phyloP scores from a whole-genome alignment of 2,329 filamentous ascomycete genomes.

The Diaporthe sp. region DNA sequence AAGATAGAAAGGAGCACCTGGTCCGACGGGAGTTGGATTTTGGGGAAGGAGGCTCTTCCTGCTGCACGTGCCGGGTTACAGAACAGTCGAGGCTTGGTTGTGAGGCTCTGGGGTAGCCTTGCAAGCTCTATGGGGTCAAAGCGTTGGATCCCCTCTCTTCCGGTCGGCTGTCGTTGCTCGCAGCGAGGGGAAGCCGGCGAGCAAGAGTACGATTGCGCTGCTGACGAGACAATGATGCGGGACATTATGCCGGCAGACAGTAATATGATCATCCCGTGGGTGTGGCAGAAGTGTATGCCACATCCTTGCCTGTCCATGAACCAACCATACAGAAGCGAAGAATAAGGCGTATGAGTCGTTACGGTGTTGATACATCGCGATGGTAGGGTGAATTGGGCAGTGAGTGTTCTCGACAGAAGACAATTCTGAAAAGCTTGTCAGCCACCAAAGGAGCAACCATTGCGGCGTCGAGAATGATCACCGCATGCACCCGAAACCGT shows the following conservation, averaged over 20 bases:
- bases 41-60: not conserved
- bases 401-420: not conserved
- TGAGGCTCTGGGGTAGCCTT: constrained; percentile 27
- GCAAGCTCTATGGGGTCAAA: constrained; percentile 16
- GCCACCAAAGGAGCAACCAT: constrained; percentile 21
- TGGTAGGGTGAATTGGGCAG: constrained; percentile 19
- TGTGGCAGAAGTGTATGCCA: constrained; percentile 13
- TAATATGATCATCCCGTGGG: constrained; percentile 18
- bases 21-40: not conserved
- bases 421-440: not conserved
- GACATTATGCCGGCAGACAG: constrained; percentile 15
- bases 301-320: not conserved
- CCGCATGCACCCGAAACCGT: constrained; percentile 22
- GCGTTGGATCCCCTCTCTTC: constrained; percentile 28
- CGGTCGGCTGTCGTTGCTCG: not conserved
- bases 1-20: constrained; percentile 1
- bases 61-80: not conserved
- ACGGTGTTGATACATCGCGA: constrained; percentile 21
- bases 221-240: constrained; percentile 12
- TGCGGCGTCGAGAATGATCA: constrained; percentile 21
- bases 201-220: not conserved
- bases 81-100: constrained; percentile 12
- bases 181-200: not conserved
- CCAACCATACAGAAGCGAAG: constrained; percentile 13
- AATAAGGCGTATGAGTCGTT: constrained; percentile 11